A percentile compares a stretch with the other conserved stretches of the same genome.
Evolutionary conservation across 306 rosid genomes (phyloP).

Genomic region (Cucurbita ficifolia): DNA sequence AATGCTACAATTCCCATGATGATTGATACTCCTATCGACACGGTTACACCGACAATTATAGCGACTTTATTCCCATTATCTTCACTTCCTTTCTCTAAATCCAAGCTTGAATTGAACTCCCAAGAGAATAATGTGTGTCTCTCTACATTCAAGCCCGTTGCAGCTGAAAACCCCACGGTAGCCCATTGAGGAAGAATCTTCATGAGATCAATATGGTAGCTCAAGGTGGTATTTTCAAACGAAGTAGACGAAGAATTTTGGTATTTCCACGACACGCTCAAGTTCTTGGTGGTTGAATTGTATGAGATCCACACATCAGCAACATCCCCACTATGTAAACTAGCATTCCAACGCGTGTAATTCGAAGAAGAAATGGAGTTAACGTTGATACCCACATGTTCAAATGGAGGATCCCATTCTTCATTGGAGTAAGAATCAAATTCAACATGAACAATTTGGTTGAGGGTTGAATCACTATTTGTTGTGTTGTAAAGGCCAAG

Average conservation of each 20-base stretch:
- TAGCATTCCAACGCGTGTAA: neutral
- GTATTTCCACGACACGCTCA: slow-evolving; percentile 3
- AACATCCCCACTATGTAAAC: neutral
- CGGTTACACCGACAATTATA: neutral
- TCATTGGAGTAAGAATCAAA: neutral
- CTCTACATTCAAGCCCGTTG: neutral
- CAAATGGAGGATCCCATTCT: neutral
- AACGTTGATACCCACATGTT: neutral
- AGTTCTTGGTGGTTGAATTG: neutral
- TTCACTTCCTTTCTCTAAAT: neutral
- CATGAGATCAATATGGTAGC: neutral
- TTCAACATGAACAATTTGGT: slow-evolving; percentile 2
- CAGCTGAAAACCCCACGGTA: neutral
- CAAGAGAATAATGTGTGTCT: neutral
- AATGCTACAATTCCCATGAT: neutral
- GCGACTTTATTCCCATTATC: neutral
- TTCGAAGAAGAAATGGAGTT: neutral
- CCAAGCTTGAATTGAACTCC: slow-evolving; percentile 8
- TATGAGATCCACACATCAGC: slow-evolving; percentile 1
- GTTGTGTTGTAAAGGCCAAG: slow-evolving; percentile 5
- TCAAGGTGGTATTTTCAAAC: neutral
- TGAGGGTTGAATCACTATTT: accelerated
- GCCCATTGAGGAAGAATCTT: neutral
- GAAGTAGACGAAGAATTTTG: neutral
- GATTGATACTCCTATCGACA: neutral